Evolutionary conservation across 495 filamentous ascomycete genomes (phyloP).

Genomic region (Chaetomium cochliodes): DNA sequence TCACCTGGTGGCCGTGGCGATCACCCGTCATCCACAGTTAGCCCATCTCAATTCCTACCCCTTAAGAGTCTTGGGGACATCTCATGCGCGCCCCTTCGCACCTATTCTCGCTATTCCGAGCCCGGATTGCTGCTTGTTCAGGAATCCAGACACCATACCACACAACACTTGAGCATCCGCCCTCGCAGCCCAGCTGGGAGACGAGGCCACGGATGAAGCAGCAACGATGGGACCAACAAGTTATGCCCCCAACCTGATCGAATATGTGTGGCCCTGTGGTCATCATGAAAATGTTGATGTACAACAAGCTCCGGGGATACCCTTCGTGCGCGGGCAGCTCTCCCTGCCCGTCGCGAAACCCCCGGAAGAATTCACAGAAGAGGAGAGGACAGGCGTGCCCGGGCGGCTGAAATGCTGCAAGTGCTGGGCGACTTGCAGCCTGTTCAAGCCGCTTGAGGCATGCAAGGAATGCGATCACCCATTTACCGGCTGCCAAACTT

Average conservation of each 20-base stretch:
- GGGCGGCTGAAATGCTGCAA: slow-evolving; percentile 25
- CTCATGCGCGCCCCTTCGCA: background rate
- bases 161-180: background rate
- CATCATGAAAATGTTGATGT: slow-evolving; percentile 25
- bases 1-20: background rate
- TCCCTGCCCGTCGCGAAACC: slow-evolving; percentile 26
- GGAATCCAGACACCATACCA: background rate
- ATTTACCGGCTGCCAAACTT: slow-evolving; percentile 20
- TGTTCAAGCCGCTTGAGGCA: slow-evolving; percentile 23
- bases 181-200: background rate
- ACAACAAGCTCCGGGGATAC: slow-evolving; percentile 17
- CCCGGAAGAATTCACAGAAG: slow-evolving; percentile 23
- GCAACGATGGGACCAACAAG: slow-evolving; percentile 16
- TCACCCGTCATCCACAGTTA: background rate
- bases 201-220: slow-evolving; percentile 4
- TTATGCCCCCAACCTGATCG: slow-evolving; percentile 21
- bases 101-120: slow-evolving; percentile 7
- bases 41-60: background rate
- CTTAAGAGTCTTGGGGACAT: slow-evolving; percentile 14
- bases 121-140: slow-evolving; percentile 3
- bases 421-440: slow-evolving; percentile 24
- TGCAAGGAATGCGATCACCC: slow-evolving; percentile 26
- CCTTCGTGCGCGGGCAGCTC: slow-evolving; percentile 21
- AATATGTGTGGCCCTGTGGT: slow-evolving; percentile 30
- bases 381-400: slow-evolving; percentile 24